These are phyloP conservation scores for Trametes cubensis DNA, from an alignment of 768 basidiomycete genomes.

Conservation along the genomic window DNA sequence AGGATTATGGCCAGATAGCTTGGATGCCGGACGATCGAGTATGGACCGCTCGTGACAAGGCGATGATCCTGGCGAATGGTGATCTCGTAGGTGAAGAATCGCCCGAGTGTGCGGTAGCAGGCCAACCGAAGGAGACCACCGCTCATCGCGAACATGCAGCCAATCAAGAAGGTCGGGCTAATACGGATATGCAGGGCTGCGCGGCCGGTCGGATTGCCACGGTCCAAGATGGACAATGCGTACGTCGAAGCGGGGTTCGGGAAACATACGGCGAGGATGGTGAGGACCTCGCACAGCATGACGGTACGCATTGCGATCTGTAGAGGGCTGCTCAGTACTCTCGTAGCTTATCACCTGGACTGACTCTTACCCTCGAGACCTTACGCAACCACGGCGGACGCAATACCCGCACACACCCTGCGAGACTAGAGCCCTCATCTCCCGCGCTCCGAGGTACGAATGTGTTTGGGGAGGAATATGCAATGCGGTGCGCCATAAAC, in stretches of 20 bases:
- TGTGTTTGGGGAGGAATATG: constrained; percentile 10
- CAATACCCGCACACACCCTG: background rate
- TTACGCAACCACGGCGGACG: background rate
- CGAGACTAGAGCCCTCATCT: background rate
- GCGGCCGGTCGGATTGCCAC: background rate
- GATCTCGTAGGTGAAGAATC: constrained; percentile 35
- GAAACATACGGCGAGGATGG: background rate
- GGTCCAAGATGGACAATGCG: background rate
- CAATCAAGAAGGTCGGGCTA: constrained; percentile 21
- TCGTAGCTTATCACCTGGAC: background rate
- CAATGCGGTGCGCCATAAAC: constrained; percentile 8
- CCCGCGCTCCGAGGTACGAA: background rate
- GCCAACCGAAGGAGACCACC: constrained; percentile 20
- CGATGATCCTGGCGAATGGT: constrained; percentile 29
- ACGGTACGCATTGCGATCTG: background rate
- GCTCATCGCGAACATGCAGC: constrained; percentile 14
- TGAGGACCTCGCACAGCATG: constrained; percentile 3
- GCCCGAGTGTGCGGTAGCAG: constrained; percentile 33
- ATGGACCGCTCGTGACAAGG: constrained; percentile 35
- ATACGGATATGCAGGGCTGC: constrained; percentile 6
- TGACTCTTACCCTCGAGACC: constrained; percentile 5
- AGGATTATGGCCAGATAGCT: constrained; percentile 26
- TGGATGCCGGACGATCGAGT: constrained; percentile 36
- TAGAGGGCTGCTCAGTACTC: no score
- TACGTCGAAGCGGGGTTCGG: background rate